Percentiles rank a stretch among this genome's conserved stretches.
These are phyloP conservation scores for Chytriomyces sp. DNA, from an alignment of 192 early-diverging fungal genomes.

Conservation along the genomic window DNA sequence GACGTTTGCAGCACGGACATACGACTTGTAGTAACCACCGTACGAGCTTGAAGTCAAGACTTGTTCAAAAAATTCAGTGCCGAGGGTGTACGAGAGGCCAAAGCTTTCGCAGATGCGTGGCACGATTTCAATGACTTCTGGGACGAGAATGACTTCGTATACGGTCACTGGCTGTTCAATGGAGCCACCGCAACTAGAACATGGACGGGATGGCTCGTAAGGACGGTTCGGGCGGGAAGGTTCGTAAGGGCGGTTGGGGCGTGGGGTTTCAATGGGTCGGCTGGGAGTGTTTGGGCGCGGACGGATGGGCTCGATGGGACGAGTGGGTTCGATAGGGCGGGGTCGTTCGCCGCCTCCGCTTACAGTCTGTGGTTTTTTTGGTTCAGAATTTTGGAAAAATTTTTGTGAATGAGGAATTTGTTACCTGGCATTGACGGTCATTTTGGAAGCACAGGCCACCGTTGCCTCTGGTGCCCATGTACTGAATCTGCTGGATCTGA, in stretches of 20 bases:
- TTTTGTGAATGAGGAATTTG: too few species aligned
- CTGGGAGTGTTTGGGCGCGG: neutral
- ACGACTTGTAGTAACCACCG: neutral
- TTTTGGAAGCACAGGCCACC: conserved; percentile 11
- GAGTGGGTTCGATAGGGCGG: too few species aligned
- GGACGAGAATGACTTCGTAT: neutral
- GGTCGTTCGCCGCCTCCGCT: too few species aligned
- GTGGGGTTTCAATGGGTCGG: neutral
- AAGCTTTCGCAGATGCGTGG: neutral
- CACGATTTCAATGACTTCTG: neutral
- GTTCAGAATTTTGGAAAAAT: too few species aligned
- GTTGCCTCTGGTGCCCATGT: neutral
- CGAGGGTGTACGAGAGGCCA: neutral
- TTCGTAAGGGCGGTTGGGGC: neutral
- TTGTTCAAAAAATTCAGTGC: neutral
- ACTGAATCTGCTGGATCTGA: conserved; percentile 12
- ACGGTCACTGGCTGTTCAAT: neutral
- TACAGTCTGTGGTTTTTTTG: too few species aligned
- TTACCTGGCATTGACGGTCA: neutral
- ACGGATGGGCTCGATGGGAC: too few species aligned
- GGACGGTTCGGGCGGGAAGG: neutral
- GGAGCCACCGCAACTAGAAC: neutral
- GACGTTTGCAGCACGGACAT: neutral
- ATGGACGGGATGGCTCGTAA: neutral
- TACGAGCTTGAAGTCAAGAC: neutral